A percentile compares a stretch with the other conserved stretches of the same genome.
Evolutionary conservation across 768 basidiomycete species (phyloP).

Genomic region (Lentinula sp.): DNA sequence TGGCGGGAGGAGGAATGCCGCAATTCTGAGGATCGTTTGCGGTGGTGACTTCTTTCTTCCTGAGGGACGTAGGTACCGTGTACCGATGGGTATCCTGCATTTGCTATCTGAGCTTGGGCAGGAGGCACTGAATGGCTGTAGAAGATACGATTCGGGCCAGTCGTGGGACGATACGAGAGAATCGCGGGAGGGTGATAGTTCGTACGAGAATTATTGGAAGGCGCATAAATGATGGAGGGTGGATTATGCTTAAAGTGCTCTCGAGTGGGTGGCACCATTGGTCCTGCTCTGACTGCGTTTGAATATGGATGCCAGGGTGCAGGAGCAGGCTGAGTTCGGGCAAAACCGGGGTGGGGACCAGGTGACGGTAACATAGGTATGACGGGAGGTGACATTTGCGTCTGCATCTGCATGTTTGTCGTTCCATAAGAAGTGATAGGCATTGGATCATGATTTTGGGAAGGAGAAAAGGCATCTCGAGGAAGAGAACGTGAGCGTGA

Average conservation of each 20-base stretch:
- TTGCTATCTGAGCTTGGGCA: slow-evolving; percentile 35
- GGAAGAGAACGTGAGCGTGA: slow-evolving; percentile 42
- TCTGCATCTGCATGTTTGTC: slow-evolving; percentile 20
- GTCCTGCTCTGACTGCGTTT: slow-evolving; percentile 11
- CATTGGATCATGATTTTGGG: slow-evolving; percentile 16
- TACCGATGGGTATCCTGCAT: slow-evolving; percentile 28
- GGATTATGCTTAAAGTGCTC: slow-evolving; percentile 30
- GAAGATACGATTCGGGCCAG: slow-evolving; percentile 55
- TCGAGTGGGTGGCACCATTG: slow-evolving; percentile 28
- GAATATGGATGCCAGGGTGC: slow-evolving; percentile 24
- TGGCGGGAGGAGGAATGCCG: slow-evolving; percentile 25
- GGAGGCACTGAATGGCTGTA: slow-evolving; percentile 57
- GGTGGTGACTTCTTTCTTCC: slow-evolving; percentile 14
- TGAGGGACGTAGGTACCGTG: slow-evolving; percentile 26
- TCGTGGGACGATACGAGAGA: slow-evolving; percentile 45
- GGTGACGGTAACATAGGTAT: slow-evolving; percentile 9
- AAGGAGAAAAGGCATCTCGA: slow-evolving; percentile 26
- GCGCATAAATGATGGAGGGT: slow-evolving; percentile 59
- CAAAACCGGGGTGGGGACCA: slow-evolving; percentile 27
- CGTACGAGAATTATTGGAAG: slow-evolving; percentile 39
- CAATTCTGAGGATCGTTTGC: slow-evolving; percentile 12
- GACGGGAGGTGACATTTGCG: slow-evolving; percentile 12
- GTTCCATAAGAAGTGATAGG: slow-evolving; percentile 14
- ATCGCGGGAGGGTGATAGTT: slow-evolving; percentile 58
- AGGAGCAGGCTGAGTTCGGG: slow-evolving; percentile 33